Evolutionary conservation across 495 filamentous ascomycete genomes (phyloP).

Genomic region (Penicillium angulare): DNA sequence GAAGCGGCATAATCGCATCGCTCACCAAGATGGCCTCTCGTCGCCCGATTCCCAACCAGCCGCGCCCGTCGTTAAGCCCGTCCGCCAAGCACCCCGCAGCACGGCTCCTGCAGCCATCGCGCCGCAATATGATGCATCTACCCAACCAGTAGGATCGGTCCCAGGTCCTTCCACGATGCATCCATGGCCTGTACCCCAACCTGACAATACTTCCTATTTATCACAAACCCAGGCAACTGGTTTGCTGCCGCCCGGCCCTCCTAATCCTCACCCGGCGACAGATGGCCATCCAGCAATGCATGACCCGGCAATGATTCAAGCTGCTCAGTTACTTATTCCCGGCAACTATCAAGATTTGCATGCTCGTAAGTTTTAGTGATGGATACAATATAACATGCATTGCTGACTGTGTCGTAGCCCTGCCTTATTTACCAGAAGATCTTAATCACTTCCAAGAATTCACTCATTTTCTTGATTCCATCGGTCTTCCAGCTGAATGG

Average conservation of each 20-base stretch:
- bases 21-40: constrained; percentile 32
- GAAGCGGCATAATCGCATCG: constrained; percentile 50
- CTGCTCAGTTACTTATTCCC: constrained; percentile 40
- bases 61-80: constrained; percentile 14
- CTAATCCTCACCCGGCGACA: constrained; percentile 10
- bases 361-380: constrained; percentile 20
- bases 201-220: constrained; percentile 24
- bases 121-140: constrained; percentile 25
- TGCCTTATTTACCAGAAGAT: constrained; percentile 38
- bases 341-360: constrained; percentile 31
- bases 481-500: constrained; percentile 41
- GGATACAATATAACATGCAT: background rate
- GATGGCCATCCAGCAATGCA: constrained; percentile 26
- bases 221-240: constrained; percentile 18
- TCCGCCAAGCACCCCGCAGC: constrained; percentile 14
- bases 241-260: constrained; percentile 17
- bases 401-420: constrained; percentile 18
- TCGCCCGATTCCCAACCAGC: constrained; percentile 36
- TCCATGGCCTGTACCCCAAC: constrained; percentile 32
- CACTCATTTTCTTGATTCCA: constrained; percentile 42
- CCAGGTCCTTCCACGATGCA: constrained; percentile 26
- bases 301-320: constrained; percentile 41
- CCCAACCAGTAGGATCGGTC: constrained; percentile 20
- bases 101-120: constrained; percentile 17
- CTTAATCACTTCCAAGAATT: constrained; percentile 43